phyloP scores from a whole-genome alignment of 78 protist genomes.

The Dictyostelium purpureum region DNA sequence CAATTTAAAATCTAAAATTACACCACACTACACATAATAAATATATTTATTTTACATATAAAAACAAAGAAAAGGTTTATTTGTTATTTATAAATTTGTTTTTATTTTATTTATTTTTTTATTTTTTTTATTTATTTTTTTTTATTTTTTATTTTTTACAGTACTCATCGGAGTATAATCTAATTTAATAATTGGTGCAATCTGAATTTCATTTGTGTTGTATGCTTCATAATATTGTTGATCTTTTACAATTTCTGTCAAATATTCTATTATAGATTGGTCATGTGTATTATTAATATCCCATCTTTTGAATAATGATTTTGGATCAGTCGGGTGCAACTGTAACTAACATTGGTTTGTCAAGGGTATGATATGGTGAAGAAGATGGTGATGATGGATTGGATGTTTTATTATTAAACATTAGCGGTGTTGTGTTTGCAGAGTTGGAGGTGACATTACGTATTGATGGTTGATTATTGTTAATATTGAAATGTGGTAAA shows the following conservation, averaged over 20 bases:
- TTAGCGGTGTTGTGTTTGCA: neutral
- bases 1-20: no score
- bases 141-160: slow-evolving; percentile 37
- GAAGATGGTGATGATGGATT: neutral
- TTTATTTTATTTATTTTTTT: neutral
- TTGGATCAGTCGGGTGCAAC: slow-evolving; percentile 29
- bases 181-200: slow-evolving; percentile 43
- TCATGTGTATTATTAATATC: slow-evolving; percentile 5
- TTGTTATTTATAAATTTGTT: no score
- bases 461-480: neutral
- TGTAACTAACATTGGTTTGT: neutral
- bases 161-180: slow-evolving; percentile 11
- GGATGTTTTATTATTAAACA: neutral
- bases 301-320: slow-evolving; percentile 59
- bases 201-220: neutral
- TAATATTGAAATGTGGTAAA: neutral
- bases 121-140: neutral
- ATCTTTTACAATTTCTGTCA: slow-evolving; percentile 50
- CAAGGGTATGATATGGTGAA: slow-evolving; percentile 20
- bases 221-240: slow-evolving; percentile 62
- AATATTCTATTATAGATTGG: slow-evolving; percentile 36
- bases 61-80: no score
- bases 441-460: neutral
- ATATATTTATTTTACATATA: no score
- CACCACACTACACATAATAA: no score